Base-by-base conservation (phyloP, 108 stramenopile genomes). In the Schizochytrium sp. region DNA sequence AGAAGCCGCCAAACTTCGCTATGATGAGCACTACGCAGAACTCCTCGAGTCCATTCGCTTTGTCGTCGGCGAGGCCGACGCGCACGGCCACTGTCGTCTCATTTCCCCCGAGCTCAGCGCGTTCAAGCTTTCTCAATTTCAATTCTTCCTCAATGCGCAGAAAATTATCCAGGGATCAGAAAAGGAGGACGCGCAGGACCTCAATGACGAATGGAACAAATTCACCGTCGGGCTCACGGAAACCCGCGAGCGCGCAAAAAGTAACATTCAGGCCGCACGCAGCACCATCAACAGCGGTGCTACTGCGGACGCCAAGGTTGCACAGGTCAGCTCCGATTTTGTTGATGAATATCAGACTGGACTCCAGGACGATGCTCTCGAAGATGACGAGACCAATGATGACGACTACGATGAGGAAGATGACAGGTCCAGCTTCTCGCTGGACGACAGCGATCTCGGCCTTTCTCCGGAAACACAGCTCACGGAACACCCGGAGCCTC, bases 71-170 rank as follows among this genome's bases (percentile, higher is more conserved):
- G 76, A 83, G 28, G 76, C 76, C 45, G 76, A 53, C 51, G 23
- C 19, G 10, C 19, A 53, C 76, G 76, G 76, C 51, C 76, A 83
- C 51, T 83, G 76, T 5, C 12, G 76, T 23, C 51, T 83, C 45
- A 83, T 83, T 34, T 83, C 76, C 45, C 76, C 76, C n/a, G 76
- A 83, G 76, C 76, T 83, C 25, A 53, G 48, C 48, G 76, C 76
- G 19, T 83, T 83, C 76, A 83, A 83, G 51, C 51, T 83, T 12
- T 47, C 45, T 16, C 76, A 83, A 4, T 83, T 83, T 34, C 48
- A 83, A 23, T 83, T 83, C 76, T 83, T 83, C 28, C 28, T 83
- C 2, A 83, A 83, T 34, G 45, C 48, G 25, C 76, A 83, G 48
- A 83, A 83, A 45, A 83, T 83, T 4, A 83, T 83, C 51, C 76